A percentile compares a stretch with the other conserved stretches of the same genome.
Evolutionary conservation across 2,329 filamentous ascomycete species (phyloP).

Genomic region (Colletotrichum lini): DNA sequence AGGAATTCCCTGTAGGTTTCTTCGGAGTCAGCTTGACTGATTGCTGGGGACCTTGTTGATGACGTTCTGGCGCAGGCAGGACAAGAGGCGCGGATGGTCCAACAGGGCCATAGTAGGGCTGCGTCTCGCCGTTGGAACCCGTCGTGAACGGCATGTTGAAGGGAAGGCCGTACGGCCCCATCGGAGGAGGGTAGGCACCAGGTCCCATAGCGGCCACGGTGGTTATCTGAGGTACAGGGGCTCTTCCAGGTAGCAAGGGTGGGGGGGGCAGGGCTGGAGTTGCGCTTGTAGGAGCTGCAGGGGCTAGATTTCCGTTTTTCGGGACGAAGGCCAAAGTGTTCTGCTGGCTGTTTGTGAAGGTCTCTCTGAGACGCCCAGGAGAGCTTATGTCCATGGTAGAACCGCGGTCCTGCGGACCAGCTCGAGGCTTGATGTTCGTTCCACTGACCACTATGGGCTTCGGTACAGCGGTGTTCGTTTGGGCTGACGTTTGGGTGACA

Average conservation of each 20-base stretch:
- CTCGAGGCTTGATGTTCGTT: background rate
- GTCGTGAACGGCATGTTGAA: slow-evolving; percentile 16
- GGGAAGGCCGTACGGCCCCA: background rate
- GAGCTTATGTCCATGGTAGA: background rate
- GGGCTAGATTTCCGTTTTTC: background rate
- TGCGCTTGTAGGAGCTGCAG: too few species aligned
- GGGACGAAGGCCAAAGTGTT: background rate
- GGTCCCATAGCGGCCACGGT: background rate
- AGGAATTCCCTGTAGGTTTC: background rate
- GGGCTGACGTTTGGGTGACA: background rate
- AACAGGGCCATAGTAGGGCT: slow-evolving; percentile 13
- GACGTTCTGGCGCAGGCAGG: background rate
- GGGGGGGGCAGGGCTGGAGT: too few species aligned
- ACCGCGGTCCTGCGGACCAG: background rate
- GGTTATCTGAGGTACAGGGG: background rate
- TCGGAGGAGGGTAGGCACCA: background rate
- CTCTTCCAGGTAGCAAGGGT: background rate
- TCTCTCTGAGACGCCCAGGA: background rate
- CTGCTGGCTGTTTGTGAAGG: background rate
- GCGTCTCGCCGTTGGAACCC: slow-evolving; percentile 8
- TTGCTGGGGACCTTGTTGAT: background rate
- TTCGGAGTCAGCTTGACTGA: background rate
- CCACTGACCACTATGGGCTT: slow-evolving; percentile 19
- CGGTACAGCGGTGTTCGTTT: background rate
- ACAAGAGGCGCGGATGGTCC: slow-evolving; percentile 1